A percentile compares a stretch with the other conserved stretches of the same genome.
Evolutionary conservation across 371 early-diverging fungal genomes (phyloP).

Genomic region (Mortierella sp.): DNA sequence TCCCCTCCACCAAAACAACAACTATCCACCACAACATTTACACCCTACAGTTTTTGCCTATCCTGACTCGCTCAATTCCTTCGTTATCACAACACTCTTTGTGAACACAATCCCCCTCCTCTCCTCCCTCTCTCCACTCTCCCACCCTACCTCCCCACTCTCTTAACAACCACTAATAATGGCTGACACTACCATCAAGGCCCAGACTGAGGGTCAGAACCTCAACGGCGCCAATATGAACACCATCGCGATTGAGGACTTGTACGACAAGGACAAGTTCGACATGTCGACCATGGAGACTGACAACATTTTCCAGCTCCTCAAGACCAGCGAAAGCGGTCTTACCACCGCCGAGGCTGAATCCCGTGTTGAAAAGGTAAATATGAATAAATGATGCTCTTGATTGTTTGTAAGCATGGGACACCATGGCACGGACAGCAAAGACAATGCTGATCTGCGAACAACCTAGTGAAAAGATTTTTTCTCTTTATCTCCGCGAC

Average conservation of each 20-base stretch:
- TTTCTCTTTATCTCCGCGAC: neutral
- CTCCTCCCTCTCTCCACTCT: neutral
- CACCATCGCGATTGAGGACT: conserved; percentile 77
- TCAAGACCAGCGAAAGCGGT: conserved; percentile 73
- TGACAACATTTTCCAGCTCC: conserved; percentile 71
- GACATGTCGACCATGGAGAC: conserved; percentile 86
- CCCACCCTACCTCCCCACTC: neutral
- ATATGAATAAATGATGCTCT: neutral
- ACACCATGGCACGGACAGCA: neutral
- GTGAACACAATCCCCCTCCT: conserved; percentile 1
- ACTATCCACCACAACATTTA: neutral
- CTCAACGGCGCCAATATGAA: conserved; percentile 69
- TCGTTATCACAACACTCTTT: conserved; percentile 16
- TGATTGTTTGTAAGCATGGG: neutral
- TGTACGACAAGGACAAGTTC: conserved; percentile 86
- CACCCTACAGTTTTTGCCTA: conserved; percentile 20
- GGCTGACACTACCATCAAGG: conserved; percentile 12
- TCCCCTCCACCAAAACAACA: conserved; percentile 5
- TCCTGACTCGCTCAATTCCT: conserved; percentile 19
- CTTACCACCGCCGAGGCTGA: conserved; percentile 73
- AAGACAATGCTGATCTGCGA: neutral
- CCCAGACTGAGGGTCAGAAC: conserved; percentile 26
- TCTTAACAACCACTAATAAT: neutral
- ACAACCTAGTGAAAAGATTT: neutral
- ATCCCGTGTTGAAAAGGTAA: conserved; percentile 72